Percentiles rank a stretch among this genome's conserved stretches.
Conservation (phyloP, 306 rosid species). For the Mimosa pudica region DNA sequence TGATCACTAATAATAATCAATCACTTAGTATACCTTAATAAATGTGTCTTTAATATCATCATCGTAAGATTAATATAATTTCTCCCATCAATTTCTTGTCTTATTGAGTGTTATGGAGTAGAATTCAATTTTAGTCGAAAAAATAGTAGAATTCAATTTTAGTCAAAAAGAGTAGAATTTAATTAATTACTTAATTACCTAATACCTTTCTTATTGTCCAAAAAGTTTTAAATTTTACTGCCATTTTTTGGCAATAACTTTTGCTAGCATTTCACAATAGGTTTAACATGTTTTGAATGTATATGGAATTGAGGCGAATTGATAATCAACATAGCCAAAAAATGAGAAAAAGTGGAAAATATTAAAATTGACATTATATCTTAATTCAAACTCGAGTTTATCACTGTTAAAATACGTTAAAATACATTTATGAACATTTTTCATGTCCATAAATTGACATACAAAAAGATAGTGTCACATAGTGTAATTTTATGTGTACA, state of each 20-base stretch:
- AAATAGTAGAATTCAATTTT: no score
- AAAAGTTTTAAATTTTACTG: not conserved
- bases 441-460: no score
- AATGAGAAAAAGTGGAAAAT: not conserved
- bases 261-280: not conserved
- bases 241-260: not conserved
- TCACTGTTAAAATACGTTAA: no score
- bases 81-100: not conserved
- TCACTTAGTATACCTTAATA: not conserved
- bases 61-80: not conserved
- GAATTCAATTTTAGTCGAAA: no score
- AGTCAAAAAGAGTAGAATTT: not conserved
- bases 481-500: no score
- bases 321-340: not conserved
- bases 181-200: not conserved
- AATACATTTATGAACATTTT: no score
- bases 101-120: not conserved
- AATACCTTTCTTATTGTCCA: not conserved
- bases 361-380: no score
- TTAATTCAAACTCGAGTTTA: not conserved
- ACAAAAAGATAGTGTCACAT: no score
- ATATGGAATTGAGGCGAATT: not conserved
- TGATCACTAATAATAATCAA: not conserved
- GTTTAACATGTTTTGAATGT: not conserved
- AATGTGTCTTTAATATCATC: not conserved